phyloP scores from a whole-genome alignment of 257 asterid species.

The Nicotiana otophora region DNA sequence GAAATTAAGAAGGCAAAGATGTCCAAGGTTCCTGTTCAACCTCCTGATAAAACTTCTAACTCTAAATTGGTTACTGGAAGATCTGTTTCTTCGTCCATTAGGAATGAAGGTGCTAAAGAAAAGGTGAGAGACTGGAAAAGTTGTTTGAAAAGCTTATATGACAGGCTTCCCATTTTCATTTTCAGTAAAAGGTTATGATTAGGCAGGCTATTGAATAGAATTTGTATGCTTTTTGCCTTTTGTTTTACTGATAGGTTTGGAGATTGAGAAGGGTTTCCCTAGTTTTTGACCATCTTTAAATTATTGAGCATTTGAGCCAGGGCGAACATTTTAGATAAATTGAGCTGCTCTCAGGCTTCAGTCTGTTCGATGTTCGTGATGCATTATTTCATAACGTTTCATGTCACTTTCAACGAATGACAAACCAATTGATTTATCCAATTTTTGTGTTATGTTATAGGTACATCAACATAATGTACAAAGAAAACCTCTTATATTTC shows the following conservation, averaged over 20 bases:
- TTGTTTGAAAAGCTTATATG: background rate
- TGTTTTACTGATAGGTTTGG: background rate
- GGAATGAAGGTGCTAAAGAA: slow-evolving; percentile 9
- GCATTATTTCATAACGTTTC: background rate
- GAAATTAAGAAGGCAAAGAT: slow-evolving; percentile 8
- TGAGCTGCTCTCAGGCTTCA: background rate
- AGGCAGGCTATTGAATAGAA: no score
- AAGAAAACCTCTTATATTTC: slow-evolving; percentile 20
- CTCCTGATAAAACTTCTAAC: background rate
- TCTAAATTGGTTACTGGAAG: slow-evolving; percentile 6
- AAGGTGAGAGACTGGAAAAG: slow-evolving; percentile 18
- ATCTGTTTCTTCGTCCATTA: slow-evolving; percentile 3
- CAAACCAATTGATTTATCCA: background rate
- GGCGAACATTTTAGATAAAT: background rate
- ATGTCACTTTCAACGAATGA: background rate
- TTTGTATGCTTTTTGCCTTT: background rate
- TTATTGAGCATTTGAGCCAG: background rate
- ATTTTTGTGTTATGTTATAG: slow-evolving; percentile 11
- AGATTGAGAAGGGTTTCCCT: background rate
- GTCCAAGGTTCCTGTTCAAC: slow-evolving; percentile 8
- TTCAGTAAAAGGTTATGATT: background rate
- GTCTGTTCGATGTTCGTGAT: background rate
- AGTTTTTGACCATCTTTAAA: background rate
- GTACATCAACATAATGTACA: slow-evolving; percentile 11
- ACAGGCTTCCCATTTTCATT: background rate